Conservation (phyloP, 1,284 basidiomycete species). For the Moniliophthora roreri region DNA sequence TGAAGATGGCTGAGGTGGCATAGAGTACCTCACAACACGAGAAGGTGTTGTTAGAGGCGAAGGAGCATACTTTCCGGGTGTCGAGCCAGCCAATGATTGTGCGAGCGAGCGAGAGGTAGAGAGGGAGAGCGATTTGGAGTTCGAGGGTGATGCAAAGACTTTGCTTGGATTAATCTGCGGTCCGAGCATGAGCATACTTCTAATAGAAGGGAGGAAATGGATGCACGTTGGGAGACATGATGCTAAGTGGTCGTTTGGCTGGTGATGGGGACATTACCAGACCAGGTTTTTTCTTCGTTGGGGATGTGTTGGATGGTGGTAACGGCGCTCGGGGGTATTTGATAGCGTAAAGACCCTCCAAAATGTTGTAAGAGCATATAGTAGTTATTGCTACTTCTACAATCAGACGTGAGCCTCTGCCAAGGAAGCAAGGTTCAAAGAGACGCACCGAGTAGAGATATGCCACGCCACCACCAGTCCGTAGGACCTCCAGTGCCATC, state of each 20-base stretch:
- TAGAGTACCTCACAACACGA: conserved; percentile 9
- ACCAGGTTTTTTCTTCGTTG: conserved; percentile 11
- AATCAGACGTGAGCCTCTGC: background rate
- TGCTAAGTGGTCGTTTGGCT: conserved; percentile 12
- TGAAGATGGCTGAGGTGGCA: conserved; percentile 8
- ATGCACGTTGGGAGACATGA: conserved; percentile 11
- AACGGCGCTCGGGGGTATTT: conserved; percentile 12
- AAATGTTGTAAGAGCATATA: conserved; percentile 9
- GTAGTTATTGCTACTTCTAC: conserved; percentile 7
- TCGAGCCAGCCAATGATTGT: background rate
- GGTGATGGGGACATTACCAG: conserved; percentile 7
- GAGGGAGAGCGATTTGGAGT: background rate
- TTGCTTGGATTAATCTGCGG: conserved; percentile 9
- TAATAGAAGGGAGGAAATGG: background rate
- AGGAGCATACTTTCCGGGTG: conserved; percentile 2
- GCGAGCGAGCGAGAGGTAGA: background rate
- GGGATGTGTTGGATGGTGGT: conserved; percentile 9
- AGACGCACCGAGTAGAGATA: conserved; percentile 12
- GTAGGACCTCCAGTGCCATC: background rate
- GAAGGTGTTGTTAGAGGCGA: conserved; percentile 13
- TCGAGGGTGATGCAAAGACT: background rate
- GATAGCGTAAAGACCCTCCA: conserved; percentile 14
- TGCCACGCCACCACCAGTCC: background rate
- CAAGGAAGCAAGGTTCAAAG: background rate
- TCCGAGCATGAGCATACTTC: background rate